Evolutionary conservation across 805 yeast species (phyloP).

Genomic region (Candida gorgasii): DNA sequence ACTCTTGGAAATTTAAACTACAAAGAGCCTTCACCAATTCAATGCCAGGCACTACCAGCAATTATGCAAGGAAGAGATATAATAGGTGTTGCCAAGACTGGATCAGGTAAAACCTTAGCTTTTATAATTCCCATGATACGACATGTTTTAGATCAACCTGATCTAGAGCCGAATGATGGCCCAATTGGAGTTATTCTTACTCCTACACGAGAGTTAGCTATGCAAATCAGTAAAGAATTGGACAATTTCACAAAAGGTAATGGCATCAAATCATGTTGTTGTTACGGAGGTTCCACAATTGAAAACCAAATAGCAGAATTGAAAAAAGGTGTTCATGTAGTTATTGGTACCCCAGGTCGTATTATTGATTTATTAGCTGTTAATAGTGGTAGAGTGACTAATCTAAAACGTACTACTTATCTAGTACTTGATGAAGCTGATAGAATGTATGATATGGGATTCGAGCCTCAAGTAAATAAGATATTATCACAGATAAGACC

Average conservation of each 20-base stretch:
- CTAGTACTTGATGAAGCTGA: conserved; percentile 96
- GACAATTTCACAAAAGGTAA: conserved; percentile 51
- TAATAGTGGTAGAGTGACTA: conserved; percentile 74
- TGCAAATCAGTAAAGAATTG: conserved; percentile 75
- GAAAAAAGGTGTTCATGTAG: conserved; percentile 73
- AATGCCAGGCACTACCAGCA: conserved; percentile 86
- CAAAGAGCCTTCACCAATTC: conserved; percentile 78
- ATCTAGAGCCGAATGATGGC: conserved; percentile 52
- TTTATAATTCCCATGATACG: conserved; percentile 82
- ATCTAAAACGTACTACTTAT: conserved; percentile 68
- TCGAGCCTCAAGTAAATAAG: conserved; percentile 91
- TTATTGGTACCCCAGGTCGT: conserved; percentile 95
- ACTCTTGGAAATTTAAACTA: conserved; percentile 56
- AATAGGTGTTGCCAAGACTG: conserved; percentile 94
- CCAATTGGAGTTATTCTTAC: conserved; percentile 81
- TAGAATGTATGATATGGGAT: conserved; percentile 94
- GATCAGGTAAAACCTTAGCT: conserved; percentile 93
- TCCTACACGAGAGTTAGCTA: conserved; percentile 91
- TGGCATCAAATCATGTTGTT: conserved; percentile 63
- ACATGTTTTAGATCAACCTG: conserved; percentile 76
- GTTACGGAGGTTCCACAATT: conserved; percentile 88
- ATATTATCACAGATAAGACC: conserved; percentile 76
- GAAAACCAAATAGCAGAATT: conserved; percentile 78
- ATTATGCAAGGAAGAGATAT: conserved; percentile 88
- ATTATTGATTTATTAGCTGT: conserved; percentile 85